phyloP scores from a whole-genome alignment of 83 land plant genomes.

The Picea mariana region DNA sequence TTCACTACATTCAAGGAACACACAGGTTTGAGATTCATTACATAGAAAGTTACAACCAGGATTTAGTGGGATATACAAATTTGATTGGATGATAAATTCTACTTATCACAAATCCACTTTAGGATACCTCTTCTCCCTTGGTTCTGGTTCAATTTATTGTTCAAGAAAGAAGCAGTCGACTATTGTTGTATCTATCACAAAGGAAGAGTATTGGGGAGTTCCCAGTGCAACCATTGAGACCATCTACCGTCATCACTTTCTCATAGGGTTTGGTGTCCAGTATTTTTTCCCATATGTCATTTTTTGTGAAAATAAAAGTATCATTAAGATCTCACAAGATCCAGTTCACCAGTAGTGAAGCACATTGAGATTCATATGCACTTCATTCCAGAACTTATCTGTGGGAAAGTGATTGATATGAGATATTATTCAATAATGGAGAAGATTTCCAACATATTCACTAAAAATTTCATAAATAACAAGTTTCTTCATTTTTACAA shows the following conservation, averaged over 20 bases:
- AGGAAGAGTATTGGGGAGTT: background rate
- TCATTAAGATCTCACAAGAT: background rate
- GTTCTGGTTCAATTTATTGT: background rate
- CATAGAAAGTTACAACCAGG: background rate
- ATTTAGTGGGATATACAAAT: background rate
- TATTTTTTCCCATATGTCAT: background rate
- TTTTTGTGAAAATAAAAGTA: background rate
- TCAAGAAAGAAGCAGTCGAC: background rate
- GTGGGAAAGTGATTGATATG: background rate
- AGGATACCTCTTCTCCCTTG: background rate
- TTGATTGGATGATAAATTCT: background rate
- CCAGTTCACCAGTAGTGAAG: background rate
- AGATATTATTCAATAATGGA: background rate
- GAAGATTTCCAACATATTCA: background rate
- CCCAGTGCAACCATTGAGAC: background rate
- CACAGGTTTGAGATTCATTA: background rate
- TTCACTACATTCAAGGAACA: background rate
- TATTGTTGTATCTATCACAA: background rate
- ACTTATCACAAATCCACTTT: background rate
- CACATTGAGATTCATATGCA: background rate
- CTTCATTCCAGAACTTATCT: background rate
- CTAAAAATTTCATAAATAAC: background rate
- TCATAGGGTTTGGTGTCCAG: background rate
- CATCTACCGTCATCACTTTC: background rate
- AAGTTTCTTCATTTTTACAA: background rate